Percentiles rank a stretch among this genome's conserved stretches.
Evolutionary conservation across 495 filamentous ascomycete species (phyloP).

Genomic region (Tuber indicum): DNA sequence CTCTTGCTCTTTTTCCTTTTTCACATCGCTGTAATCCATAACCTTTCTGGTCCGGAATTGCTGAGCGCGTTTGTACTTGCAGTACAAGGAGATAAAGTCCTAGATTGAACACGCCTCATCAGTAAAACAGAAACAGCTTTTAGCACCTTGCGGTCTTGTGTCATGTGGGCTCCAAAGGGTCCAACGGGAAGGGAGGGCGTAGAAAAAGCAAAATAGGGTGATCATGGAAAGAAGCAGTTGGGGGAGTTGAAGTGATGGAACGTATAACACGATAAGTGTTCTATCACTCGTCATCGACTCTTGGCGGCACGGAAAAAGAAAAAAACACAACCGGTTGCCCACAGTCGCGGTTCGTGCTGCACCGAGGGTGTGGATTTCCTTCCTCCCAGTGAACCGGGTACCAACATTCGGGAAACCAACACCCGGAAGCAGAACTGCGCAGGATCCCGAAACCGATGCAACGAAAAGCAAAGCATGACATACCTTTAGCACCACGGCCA

Average conservation of each 20-base stretch:
- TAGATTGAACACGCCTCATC: conserved; percentile 13
- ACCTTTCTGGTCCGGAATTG: conserved; percentile 39
- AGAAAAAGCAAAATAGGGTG: conserved; percentile 3
- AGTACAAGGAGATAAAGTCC: conserved; percentile 42
- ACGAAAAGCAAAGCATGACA: conserved; percentile 14
- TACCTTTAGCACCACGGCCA: conserved; percentile 43
- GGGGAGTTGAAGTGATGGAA: not conserved
- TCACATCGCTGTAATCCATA: conserved; percentile 40
- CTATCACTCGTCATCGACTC: conserved; percentile 3
- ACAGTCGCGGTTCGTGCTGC: conserved; percentile 7
- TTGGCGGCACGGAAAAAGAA: not conserved
- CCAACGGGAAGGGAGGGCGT: not conserved
- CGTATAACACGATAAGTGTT: not conserved
- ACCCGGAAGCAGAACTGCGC: conserved; percentile 7
- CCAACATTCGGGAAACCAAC: conserved; percentile 10
- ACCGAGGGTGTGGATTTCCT: not conserved
- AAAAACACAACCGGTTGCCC: conserved; percentile 8
- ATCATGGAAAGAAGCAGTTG: conserved; percentile 1
- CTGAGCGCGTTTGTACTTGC: conserved; percentile 42
- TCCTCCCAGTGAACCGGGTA: conserved; percentile 5
- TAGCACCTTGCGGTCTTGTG: not conserved
- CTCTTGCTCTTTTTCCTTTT: conserved; percentile 24
- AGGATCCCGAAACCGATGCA: not conserved
- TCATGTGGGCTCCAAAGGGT: not conserved
- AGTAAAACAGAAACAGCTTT: conserved; percentile 8